A percentile compares a stretch with the other conserved stretches of the same genome.
Evolutionary conservation across 2,329 filamentous ascomycete genomes (phyloP).

Genomic region (Fusarium albosuccineum): DNA sequence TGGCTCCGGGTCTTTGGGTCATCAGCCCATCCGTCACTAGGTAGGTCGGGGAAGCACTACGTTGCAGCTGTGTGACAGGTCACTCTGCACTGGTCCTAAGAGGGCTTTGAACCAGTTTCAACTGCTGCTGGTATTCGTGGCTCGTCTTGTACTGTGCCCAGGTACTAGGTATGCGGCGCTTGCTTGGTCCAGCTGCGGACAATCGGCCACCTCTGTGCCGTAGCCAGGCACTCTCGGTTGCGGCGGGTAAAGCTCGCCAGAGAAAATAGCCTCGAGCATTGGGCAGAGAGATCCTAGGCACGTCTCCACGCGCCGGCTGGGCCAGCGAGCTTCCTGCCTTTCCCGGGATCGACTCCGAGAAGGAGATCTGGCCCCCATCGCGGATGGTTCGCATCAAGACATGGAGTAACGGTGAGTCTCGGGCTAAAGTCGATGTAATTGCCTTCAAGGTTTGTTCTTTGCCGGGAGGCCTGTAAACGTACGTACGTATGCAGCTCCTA

Average conservation of each 20-base stretch:
- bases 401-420: slow-evolving; percentile 23
- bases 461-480: not conserved
- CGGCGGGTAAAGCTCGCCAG: slow-evolving; percentile 7
- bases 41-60: slow-evolving; percentile 42
- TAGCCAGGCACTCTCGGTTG: slow-evolving; percentile 22
- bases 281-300: slow-evolving; percentile 1
- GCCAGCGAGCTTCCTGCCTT: slow-evolving; percentile 30
- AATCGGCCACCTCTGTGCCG: not conserved
- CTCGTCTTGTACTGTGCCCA: slow-evolving; percentile 1
- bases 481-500: not conserved
- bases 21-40: slow-evolving; percentile 27
- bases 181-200: not conserved
- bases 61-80: slow-evolving; percentile 42
- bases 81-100: slow-evolving; percentile 29
- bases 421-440: slow-evolving; percentile 16
- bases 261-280: not conserved
- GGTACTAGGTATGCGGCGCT: not conserved
- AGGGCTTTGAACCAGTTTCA: slow-evolving; percentile 9
- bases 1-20: slow-evolving; percentile 31
- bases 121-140: not conserved
- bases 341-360: slow-evolving; percentile 31
- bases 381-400: slow-evolving; percentile 20
- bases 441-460: slow-evolving; percentile 11
- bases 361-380: slow-evolving; percentile 13
- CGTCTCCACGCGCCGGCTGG: slow-evolving; percentile 11